Evolutionary conservation across 495 filamentous ascomycete species (phyloP).

Genomic region (Neurospora sp.): DNA sequence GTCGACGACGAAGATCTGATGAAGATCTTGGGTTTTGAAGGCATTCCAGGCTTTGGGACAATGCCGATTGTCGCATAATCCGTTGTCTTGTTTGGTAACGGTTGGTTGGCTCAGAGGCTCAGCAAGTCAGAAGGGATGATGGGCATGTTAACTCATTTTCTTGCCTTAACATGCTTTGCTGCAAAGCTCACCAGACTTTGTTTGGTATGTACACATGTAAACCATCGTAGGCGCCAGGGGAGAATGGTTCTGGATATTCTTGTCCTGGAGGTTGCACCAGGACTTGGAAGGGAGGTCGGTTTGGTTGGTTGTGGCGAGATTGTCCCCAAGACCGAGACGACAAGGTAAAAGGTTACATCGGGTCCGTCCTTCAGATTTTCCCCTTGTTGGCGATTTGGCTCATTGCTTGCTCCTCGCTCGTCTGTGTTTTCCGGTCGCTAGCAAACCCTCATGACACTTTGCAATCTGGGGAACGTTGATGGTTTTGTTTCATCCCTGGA

Average conservation of each 20-base stretch:
- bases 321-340: background rate
- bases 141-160: background rate
- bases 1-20: background rate
- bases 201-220: background rate
- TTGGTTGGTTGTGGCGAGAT: background rate
- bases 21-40: background rate
- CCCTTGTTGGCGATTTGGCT: background rate
- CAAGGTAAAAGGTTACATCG: background rate
- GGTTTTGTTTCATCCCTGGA: background rate
- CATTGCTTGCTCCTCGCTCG: background rate
- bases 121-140: background rate
- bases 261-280: background rate
- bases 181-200: background rate
- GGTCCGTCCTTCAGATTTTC: background rate
- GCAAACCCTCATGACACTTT: background rate
- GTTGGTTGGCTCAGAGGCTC: background rate
- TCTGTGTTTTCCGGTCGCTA: background rate
- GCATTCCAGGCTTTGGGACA: background rate
- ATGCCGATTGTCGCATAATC: background rate
- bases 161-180: background rate
- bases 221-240: background rate
- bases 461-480: background rate
- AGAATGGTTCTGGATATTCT: background rate
- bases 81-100: background rate
- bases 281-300: background rate